Evolutionary conservation across 2,329 filamentous ascomycete genomes (phyloP), one percentile per base, ranked within the genome.

Genomic region (Thielaviopsis populi): DNA sequence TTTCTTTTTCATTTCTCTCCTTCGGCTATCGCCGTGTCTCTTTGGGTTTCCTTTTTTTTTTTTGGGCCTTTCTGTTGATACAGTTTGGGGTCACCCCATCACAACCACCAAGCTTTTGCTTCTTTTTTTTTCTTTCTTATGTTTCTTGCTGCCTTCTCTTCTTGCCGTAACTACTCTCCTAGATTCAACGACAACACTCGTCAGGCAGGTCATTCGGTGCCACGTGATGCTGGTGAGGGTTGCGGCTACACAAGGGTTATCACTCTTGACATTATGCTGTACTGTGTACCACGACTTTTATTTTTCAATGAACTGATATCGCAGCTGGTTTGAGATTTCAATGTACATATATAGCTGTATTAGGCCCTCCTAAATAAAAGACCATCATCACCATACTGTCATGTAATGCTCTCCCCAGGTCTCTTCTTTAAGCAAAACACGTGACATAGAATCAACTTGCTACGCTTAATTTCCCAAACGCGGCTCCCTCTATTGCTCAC

Each of bases 101-200:
- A 10, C 15, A 54, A 48, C 46, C 56, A 37, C 33, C 33, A 37
- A 6, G 33, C 33, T 8, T 37, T 37, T 37, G 33, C n/a, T 41
- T 58, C 58, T 64, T 40, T 61, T 67, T 42, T 48, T 54, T 42
- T 61, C 37, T 30, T 63, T 67, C 41, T 48, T 54, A 40, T 60
- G 60, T 62, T 27, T 37, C 19, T 48, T 33, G n/a, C 17, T 48
- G 11, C 10, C 46, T 66, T 65, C 40, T 67, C 67, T 59, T 66
- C 67, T 64, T 68, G 67, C 62, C 65, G 66, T 67, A 62, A 67
- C 63, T 11, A n/a, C 37, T 66, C 46, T 68, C 22, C 67, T 53
- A n/a, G 17, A 3, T 46, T 62, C 22, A 66, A 48, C 58, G 61
- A 54, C 46, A 50, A 24, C 7, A 27, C 46, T 68, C 68, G 50